phyloP scores from a whole-genome alignment of 768 basidiomycete genomes.

The Hericium coralloides region DNA sequence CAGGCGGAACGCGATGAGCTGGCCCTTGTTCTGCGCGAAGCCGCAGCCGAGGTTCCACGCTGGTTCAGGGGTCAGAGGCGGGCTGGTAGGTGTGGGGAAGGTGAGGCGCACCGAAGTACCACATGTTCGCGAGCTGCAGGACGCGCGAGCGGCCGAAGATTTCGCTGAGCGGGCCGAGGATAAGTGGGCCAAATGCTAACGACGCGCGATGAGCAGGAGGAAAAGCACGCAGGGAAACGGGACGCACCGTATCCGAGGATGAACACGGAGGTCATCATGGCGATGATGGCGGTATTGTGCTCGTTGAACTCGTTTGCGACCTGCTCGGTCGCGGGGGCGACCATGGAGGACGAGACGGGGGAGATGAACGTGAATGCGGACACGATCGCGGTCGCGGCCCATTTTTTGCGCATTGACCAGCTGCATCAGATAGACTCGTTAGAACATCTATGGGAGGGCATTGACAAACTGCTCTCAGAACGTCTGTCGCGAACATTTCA shows the following conservation, averaged over 20 bases:
- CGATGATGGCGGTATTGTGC: slow-evolving; percentile 35
- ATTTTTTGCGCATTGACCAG: neutral
- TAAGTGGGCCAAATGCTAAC: slow-evolving; percentile 38
- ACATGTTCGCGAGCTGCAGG: slow-evolving; percentile 54
- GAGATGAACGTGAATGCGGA: slow-evolving; percentile 57
- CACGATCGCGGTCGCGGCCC: slow-evolving; percentile 42
- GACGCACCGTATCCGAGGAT: slow-evolving; percentile 49
- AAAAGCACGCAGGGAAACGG: neutral
- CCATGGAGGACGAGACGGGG: slow-evolving; percentile 65
- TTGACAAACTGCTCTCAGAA: no score
- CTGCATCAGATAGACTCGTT: neutral
- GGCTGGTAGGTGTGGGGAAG: no score
- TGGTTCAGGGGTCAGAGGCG: neutral
- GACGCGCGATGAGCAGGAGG: neutral
- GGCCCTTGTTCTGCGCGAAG: slow-evolving; percentile 45
- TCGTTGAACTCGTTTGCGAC: slow-evolving; percentile 48
- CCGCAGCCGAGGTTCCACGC: slow-evolving; percentile 54
- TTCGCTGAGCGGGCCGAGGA: slow-evolving; percentile 58
- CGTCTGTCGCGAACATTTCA: no score
- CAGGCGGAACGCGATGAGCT: slow-evolving; percentile 31
- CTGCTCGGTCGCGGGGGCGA: slow-evolving; percentile 52
- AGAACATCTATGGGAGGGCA: neutral
- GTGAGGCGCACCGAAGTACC: slow-evolving; percentile 43
- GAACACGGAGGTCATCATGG: slow-evolving; percentile 53
- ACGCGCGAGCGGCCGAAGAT: slow-evolving; percentile 59